These are phyloP conservation scores for Penicillium griseofulvum DNA, from an alignment of 2,329 filamentous ascomycete species.

Conservation along the genomic window DNA sequence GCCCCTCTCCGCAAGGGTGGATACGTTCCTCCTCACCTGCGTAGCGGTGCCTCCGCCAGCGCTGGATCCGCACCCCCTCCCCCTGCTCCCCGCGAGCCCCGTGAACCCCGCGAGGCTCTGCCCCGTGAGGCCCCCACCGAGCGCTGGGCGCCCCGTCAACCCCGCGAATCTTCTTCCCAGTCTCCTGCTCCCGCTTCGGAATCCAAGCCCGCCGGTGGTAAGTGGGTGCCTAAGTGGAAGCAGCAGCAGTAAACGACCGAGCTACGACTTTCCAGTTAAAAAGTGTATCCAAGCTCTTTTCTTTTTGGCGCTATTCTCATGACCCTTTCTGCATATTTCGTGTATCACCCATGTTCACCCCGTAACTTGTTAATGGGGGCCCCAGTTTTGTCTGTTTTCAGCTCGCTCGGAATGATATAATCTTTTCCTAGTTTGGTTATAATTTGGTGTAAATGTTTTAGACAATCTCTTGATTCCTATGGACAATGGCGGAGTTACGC, in stretches of 20 bases:
- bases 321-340: constrained; percentile 27
- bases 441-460: not conserved
- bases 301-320: constrained; percentile 27
- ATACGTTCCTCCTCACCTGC: constrained; percentile 44
- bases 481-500: not conserved
- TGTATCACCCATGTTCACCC: constrained; percentile 20
- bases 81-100: constrained; percentile 30
- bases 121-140: constrained; percentile 32
- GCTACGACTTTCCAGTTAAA: constrained; percentile 23
- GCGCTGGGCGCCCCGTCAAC: constrained; percentile 32
- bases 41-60: constrained; percentile 28
- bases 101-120: constrained; percentile 11
- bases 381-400: constrained; percentile 11
- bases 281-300: constrained; percentile 25
- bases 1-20: constrained; percentile 32
- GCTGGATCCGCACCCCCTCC: constrained; percentile 30
- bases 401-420: constrained; percentile 5
- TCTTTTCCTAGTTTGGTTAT: not conserved
- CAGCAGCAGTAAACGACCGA: constrained; percentile 34
- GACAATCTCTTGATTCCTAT: not conserved
- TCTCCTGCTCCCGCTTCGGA: constrained; percentile 27
- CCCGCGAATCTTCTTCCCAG: constrained; percentile 32
- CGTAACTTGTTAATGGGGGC: constrained; percentile 4
- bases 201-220: constrained; percentile 27
- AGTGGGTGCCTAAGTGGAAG: constrained; percentile 41